phyloP scores from a whole-genome alignment of 805 yeast species.

The Pichia deserticola region DNA sequence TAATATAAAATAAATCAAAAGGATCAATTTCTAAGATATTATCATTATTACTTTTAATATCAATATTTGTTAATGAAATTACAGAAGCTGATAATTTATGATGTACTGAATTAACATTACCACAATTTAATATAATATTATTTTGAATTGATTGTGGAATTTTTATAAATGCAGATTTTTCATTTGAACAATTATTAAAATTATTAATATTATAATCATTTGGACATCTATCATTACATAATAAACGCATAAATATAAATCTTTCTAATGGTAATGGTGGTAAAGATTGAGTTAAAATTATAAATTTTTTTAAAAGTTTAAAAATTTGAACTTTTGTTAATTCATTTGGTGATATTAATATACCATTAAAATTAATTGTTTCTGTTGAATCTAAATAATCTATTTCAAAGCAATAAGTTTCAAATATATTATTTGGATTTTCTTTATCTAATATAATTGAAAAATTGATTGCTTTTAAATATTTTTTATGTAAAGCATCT shows the following conservation, averaged over 20 bases:
- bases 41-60: slow-evolving; percentile 31
- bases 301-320: slow-evolving; percentile 43
- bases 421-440: slow-evolving; percentile 37
- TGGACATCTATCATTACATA: slow-evolving; percentile 43
- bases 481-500: slow-evolving; percentile 36
- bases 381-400: slow-evolving; percentile 29
- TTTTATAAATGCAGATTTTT: slow-evolving; percentile 33
- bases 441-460: slow-evolving; percentile 37
- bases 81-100: slow-evolving; percentile 16
- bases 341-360: slow-evolving; percentile 15
- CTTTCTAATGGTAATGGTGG: slow-evolving; percentile 43
- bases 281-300: slow-evolving; percentile 46
- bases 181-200: slow-evolving; percentile 29
- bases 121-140: slow-evolving; percentile 19
- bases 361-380: slow-evolving; percentile 7
- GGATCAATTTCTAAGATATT: slow-evolving; percentile 27
- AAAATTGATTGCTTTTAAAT: slow-evolving; percentile 38
- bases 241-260: slow-evolving; percentile 39
- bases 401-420: slow-evolving; percentile 44
- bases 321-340: slow-evolving; percentile 39
- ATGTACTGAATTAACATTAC: slow-evolving; percentile 17
- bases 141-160: slow-evolving; percentile 24
- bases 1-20: slow-evolving; percentile 12
- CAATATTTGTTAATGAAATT: slow-evolving; percentile 23
- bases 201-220: slow-evolving; percentile 39